Evolutionary conservation across 2,329 filamentous ascomycete species (phyloP).

Genomic region (Endothia cerciana): DNA sequence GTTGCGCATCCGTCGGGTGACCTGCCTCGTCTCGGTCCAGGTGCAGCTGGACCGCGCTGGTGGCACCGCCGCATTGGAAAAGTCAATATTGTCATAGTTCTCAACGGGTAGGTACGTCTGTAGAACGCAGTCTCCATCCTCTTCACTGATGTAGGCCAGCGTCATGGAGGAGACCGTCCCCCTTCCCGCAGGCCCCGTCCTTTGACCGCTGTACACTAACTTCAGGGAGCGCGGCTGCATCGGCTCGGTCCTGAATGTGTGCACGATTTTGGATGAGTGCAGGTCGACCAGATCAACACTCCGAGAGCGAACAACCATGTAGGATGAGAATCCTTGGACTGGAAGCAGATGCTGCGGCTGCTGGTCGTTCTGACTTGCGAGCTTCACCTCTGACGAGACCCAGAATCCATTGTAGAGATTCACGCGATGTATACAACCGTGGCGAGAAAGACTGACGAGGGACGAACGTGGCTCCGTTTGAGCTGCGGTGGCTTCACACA

Average conservation of each 20-base stretch:
- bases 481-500: constrained; percentile 28
- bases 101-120: constrained; percentile 63
- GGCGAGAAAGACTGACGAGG: constrained; percentile 54
- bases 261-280: constrained; percentile 56
- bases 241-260: constrained; percentile 62
- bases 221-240: constrained; percentile 64
- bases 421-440: constrained; percentile 55
- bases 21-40: constrained; percentile 57
- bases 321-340: constrained; percentile 60
- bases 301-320: constrained; percentile 61
- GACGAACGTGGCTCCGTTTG: constrained; percentile 36
- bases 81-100: constrained; percentile 60
- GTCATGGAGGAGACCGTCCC: constrained; percentile 65
- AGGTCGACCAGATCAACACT: constrained; percentile 67
- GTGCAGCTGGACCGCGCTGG: constrained; percentile 50
- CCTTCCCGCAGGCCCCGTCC: constrained; percentile 56
- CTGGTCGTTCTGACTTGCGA: constrained; percentile 42
- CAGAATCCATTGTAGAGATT: constrained; percentile 50
- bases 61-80: constrained; percentile 49
- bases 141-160: constrained; percentile 63
- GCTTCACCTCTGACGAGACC: constrained; percentile 52
- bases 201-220: constrained; percentile 58
- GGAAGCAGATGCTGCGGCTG: constrained; percentile 62
- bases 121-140: constrained; percentile 65
- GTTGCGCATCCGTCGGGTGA: constrained; percentile 58